Conservation (phyloP, 2,329 filamentous ascomycete genomes). For the Monilinia fructicola region DNA sequence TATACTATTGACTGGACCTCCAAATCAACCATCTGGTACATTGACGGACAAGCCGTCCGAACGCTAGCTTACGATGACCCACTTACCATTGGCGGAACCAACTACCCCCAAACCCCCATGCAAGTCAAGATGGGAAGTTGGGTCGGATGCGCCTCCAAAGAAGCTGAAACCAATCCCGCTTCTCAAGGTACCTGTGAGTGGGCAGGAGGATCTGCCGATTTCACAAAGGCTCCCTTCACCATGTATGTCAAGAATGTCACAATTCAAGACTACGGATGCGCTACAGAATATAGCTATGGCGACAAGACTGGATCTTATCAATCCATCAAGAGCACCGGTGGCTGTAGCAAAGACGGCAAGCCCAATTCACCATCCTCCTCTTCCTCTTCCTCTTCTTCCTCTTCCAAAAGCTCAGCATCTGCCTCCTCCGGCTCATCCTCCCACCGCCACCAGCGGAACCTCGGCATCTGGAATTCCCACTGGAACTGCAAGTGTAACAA, state of each 20-base stretch:
- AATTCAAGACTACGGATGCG: slow-evolving; percentile 52
- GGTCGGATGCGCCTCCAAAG: slow-evolving; percentile 41
- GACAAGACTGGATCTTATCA: slow-evolving; percentile 49
- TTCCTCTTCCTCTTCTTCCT: slow-evolving; percentile 11
- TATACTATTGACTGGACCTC: slow-evolving; percentile 69
- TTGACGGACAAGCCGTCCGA: slow-evolving; percentile 52
- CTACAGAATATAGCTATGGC: slow-evolving; percentile 50
- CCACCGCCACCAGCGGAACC: slow-evolving; percentile 3
- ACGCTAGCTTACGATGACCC: slow-evolving; percentile 49
- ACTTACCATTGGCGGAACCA: slow-evolving; percentile 49
- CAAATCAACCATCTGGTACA: slow-evolving; percentile 57
- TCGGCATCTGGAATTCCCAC: slow-evolving; percentile 8
- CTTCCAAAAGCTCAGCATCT: not conserved
- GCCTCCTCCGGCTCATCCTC: not conserved
- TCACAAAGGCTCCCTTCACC: slow-evolving; percentile 48
- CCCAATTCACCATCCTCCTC: slow-evolving; percentile 9
- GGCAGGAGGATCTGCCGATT: slow-evolving; percentile 60
- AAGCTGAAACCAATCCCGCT: slow-evolving; percentile 46
- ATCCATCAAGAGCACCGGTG: slow-evolving; percentile 46
- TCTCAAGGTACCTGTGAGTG: slow-evolving; percentile 62
- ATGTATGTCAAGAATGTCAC: slow-evolving; percentile 53
- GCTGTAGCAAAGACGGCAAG: slow-evolving; percentile 28
- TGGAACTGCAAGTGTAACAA: slow-evolving; percentile 22
- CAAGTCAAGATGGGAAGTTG: slow-evolving; percentile 62
- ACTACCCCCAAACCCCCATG: slow-evolving; percentile 71